Percentiles rank a stretch among this genome's conserved stretches.
Evolutionary conservation across 2,329 filamentous ascomycete genomes (phyloP).

Genomic region (Phialophora macrospora): DNA sequence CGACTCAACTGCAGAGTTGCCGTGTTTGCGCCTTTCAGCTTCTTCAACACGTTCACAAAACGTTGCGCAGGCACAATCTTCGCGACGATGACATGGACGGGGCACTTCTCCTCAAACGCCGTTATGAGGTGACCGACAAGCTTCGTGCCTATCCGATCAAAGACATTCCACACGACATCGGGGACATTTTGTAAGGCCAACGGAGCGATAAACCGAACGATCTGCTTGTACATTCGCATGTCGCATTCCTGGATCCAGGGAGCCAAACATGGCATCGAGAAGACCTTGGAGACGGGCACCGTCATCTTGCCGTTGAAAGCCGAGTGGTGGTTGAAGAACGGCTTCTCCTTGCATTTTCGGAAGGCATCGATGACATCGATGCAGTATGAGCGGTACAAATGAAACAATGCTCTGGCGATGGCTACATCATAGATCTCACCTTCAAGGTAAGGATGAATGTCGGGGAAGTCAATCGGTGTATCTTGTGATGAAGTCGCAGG

Average conservation of each 20-base stretch:
- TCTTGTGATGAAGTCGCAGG: slow-evolving; percentile 66
- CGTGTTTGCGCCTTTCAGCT: slow-evolving; percentile 87
- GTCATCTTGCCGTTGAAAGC: slow-evolving; percentile 96
- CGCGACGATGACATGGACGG: slow-evolving; percentile 80
- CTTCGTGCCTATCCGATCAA: slow-evolving; percentile 82
- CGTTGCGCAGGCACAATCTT: slow-evolving; percentile 87
- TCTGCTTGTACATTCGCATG: slow-evolving; percentile 93
- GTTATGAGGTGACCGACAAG: slow-evolving; percentile 81
- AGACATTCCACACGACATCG: slow-evolving; percentile 80
- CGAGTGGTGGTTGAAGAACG: slow-evolving; percentile 91
- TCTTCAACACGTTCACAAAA: slow-evolving; percentile 83
- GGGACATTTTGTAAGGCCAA: slow-evolving; percentile 90
- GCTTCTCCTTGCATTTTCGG: slow-evolving; percentile 94
- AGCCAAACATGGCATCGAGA: slow-evolving; percentile 78
- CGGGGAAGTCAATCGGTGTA: slow-evolving; percentile 78
- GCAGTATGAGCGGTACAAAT: slow-evolving; percentile 91
- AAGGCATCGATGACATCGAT: slow-evolving; percentile 95
- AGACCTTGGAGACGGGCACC: slow-evolving; percentile 91
- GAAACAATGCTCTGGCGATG: slow-evolving; percentile 80
- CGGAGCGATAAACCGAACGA: slow-evolving; percentile 90
- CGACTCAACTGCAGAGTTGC: slow-evolving; percentile 93
- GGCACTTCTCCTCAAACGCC: slow-evolving; percentile 83
- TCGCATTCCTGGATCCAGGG: slow-evolving; percentile 96
- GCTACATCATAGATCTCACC: slow-evolving; percentile 76
- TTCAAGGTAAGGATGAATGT: slow-evolving; percentile 75